phyloP scores from a whole-genome alignment of 108 stramenopile genomes.

The Nannochloropsis salina region DNA sequence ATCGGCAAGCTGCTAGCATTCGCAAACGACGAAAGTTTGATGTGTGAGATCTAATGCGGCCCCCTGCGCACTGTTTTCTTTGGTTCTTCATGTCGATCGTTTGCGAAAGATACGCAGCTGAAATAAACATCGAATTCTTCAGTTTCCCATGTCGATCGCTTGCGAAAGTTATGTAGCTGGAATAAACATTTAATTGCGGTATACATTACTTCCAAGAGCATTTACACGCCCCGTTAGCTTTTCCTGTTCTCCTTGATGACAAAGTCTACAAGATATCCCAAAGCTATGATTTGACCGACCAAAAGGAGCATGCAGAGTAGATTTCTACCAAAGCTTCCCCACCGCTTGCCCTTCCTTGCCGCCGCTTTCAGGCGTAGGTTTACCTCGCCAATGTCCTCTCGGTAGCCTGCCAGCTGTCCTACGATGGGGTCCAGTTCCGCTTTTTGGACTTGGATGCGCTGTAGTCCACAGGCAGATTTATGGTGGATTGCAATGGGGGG shows the following conservation, averaged over 20 bases:
- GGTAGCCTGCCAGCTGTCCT: constrained; percentile 1
- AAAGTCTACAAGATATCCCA: neutral
- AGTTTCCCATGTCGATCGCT: no score
- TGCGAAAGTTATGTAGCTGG: no score
- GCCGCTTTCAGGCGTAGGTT: neutral
- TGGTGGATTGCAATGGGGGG: neutral
- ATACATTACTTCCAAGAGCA: no score
- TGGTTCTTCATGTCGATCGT: no score
- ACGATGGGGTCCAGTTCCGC: neutral
- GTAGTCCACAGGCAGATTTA: neutral
- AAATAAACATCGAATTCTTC: no score
- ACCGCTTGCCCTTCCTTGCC: constrained; percentile 9
- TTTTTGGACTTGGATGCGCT: neutral
- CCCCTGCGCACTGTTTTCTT: no score
- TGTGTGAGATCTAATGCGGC: no score
- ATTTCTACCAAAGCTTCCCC: neutral
- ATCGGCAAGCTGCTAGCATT: no score
- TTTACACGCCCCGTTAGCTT: neutral
- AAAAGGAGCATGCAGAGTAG: neutral
- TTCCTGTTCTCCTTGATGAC: neutral
- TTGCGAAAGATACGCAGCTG: no score
- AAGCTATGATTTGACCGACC: neutral
- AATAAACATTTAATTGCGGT: no score
- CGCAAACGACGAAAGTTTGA: no score
- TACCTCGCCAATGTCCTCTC: neutral